Percentiles rank a stretch among this genome's conserved stretches.
Evolutionary conservation across 768 basidiomycete species (phyloP).

Genomic region (Hericium coralloides): DNA sequence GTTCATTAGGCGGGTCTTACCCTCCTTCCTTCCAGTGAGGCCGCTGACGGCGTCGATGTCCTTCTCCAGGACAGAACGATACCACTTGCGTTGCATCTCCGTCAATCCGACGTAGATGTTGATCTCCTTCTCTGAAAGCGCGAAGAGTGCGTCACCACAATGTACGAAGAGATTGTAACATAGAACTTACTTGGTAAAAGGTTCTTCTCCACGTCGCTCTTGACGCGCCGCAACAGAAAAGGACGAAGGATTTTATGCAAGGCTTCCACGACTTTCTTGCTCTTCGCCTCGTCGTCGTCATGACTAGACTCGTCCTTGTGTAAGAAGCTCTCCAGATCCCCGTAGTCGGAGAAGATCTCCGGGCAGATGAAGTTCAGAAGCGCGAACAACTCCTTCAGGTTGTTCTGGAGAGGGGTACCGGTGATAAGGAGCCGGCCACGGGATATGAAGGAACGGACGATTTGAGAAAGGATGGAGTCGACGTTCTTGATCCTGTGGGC

Average conservation of each 20-base stretch:
- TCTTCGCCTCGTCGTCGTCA: constrained; percentile 71
- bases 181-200: constrained; percentile 68
- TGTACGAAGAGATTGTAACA: background rate
- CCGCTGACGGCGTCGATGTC: constrained; percentile 99
- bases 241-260: constrained; percentile 94
- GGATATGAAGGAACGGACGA: constrained; percentile 84
- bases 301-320: constrained; percentile 71
- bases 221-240: constrained; percentile 89
- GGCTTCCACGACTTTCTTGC: constrained; percentile 91
- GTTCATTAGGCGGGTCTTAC: constrained; percentile 95
- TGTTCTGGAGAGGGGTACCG: constrained; percentile 95
- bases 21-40: constrained; percentile 94
- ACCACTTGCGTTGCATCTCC: constrained; percentile 98
- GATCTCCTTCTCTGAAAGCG: constrained; percentile 80
- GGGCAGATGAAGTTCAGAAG: constrained; percentile 94
- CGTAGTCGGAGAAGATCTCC: constrained; percentile 88
- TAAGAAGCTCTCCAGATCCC: constrained; percentile 89
- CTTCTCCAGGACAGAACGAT: constrained; percentile 90
- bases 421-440: constrained; percentile 91
- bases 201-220: constrained; percentile 94
- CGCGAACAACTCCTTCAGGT: constrained; percentile 90
- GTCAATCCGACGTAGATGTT: constrained; percentile 96
- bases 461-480: constrained; percentile 90
- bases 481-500: constrained; percentile 99
- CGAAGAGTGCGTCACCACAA: constrained; percentile 1